Conservation (phyloP, 768 basidiomycete species). For the Trametes sanguinea region DNA sequence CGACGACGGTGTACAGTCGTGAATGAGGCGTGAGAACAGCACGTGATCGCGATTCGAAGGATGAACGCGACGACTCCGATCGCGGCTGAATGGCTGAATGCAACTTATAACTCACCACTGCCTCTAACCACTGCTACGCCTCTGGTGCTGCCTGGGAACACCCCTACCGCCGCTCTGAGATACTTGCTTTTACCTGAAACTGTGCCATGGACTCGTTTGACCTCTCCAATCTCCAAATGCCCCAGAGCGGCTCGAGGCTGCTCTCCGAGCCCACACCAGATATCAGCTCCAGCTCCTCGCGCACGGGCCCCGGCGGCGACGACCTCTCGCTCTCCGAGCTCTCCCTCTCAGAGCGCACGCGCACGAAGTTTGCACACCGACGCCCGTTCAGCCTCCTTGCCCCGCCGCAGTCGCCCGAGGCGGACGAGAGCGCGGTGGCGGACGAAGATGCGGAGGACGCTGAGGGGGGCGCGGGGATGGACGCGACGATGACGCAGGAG, state of each 20-base stretch:
- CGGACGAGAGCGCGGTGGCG: slow-evolving; percentile 24
- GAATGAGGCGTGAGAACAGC: not conserved
- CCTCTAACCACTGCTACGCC: too few relatives aligned
- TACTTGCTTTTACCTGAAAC: not conserved
- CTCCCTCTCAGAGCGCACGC: slow-evolving; percentile 41
- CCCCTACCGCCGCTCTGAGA: too few relatives aligned
- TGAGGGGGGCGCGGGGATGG: slow-evolving; percentile 16
- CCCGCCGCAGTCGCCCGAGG: slow-evolving; percentile 22
- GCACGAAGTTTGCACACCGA: slow-evolving; percentile 13
- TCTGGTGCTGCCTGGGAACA: too few relatives aligned
- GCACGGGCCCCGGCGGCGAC: slow-evolving; percentile 46
- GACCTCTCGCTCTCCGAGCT: slow-evolving; percentile 63
- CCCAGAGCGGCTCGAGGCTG: slow-evolving; percentile 40
- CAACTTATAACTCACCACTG: too few relatives aligned
- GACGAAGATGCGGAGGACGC: slow-evolving; percentile 25
- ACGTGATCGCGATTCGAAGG: slow-evolving; percentile 11
- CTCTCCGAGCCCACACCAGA: slow-evolving; percentile 47
- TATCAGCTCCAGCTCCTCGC: slow-evolving; percentile 28
- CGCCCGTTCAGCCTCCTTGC: slow-evolving; percentile 37
- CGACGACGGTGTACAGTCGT: not conserved
- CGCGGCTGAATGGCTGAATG: not conserved
- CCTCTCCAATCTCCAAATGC: slow-evolving; percentile 30
- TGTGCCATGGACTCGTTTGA: slow-evolving; percentile 36
- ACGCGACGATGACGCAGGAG: slow-evolving; percentile 33
- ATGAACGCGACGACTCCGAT: slow-evolving; percentile 2